Conservation (phyloP, 2,329 filamentous ascomycete genomes). For the Sporothrix brasiliensis region DNA sequence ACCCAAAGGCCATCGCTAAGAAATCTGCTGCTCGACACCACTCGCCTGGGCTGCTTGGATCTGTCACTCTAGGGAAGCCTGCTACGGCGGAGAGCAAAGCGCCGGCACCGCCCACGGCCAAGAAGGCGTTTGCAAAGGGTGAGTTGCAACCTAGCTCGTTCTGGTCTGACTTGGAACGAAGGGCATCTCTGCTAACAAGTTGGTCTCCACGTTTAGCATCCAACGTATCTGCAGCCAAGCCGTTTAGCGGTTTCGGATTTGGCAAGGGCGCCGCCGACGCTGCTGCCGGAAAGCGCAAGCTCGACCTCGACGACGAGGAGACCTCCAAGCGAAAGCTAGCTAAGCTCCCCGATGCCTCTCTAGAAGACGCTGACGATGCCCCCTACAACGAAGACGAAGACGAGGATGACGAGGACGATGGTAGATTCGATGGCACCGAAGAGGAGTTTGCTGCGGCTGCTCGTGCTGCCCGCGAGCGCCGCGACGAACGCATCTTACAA, state of each 20-base stretch:
- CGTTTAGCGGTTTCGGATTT: slow-evolving; percentile 82
- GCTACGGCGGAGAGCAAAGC: background rate
- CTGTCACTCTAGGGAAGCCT: slow-evolving; percentile 43
- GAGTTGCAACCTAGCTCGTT: background rate
- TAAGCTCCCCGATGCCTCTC: slow-evolving; percentile 77
- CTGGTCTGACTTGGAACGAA: background rate
- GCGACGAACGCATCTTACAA: slow-evolving; percentile 67
- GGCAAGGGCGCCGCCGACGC: slow-evolving; percentile 63
- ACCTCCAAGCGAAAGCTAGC: slow-evolving; percentile 84
- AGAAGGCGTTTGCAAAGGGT: slow-evolving; percentile 29
- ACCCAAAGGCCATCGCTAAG: slow-evolving; percentile 83
- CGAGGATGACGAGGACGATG: slow-evolving; percentile 71
- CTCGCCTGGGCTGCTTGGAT: slow-evolving; percentile 57
- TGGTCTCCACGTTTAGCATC: background rate
- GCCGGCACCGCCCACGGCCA: background rate
- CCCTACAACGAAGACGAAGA: slow-evolving; percentile 64
- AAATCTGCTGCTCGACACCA: slow-evolving; percentile 67
- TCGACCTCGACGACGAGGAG: slow-evolving; percentile 88
- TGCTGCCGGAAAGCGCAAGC: slow-evolving; percentile 67
- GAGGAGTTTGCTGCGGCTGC: slow-evolving; percentile 86
- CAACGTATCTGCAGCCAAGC: slow-evolving; percentile 51
- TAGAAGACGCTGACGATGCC: slow-evolving; percentile 64
- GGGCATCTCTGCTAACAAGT: slow-evolving; percentile 37
- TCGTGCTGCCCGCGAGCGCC: slow-evolving; percentile 80
- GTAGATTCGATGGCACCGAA: slow-evolving; percentile 78